Percentiles rank a stretch among this genome's conserved stretches.
Conservation (phyloP, 2,329 filamentous ascomycete species). For the Colletotrichum chrysophilum region DNA sequence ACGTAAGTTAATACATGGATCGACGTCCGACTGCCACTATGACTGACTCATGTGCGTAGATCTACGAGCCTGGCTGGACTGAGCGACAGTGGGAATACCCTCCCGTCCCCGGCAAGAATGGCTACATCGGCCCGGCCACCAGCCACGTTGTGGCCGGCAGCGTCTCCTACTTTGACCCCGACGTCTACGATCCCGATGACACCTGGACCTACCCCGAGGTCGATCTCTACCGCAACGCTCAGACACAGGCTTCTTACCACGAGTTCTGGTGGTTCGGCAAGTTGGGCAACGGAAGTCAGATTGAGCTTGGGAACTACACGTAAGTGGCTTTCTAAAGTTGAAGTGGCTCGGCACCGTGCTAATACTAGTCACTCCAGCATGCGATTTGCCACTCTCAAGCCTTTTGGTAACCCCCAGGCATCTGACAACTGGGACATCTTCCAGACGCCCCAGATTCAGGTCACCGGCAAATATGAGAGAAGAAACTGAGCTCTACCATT, state of each 20-base stretch:
- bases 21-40: not conserved
- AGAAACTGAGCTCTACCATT: not conserved
- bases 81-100: conserved; percentile 48
- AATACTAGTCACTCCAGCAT: conserved; percentile 23
- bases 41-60: conserved; percentile 18
- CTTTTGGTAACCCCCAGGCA: conserved; percentile 44
- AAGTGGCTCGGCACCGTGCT: too few relatives aligned
- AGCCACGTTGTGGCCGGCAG: conserved; percentile 34
- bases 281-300: conserved; percentile 16
- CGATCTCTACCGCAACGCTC: conserved; percentile 28
- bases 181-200: conserved; percentile 38
- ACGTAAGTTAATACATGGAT: not conserved
- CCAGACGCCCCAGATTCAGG: conserved; percentile 36
- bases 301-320: conserved; percentile 18
- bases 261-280: conserved; percentile 23
- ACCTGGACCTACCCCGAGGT: conserved; percentile 40
- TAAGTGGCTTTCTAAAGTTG: not conserved
- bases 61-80: conserved; percentile 43
- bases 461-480: conserved; percentile 25
- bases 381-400: conserved; percentile 45
- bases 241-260: not conserved
- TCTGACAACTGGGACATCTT: conserved; percentile 48
- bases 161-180: conserved; percentile 33
- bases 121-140: conserved; percentile 45
- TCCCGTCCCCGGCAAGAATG: conserved; percentile 37